A percentile compares a stretch with the other conserved stretches of the same genome.
Evolutionary conservation across 306 rosid species (phyloP).

Genomic region (Nissolia schottii): DNA sequence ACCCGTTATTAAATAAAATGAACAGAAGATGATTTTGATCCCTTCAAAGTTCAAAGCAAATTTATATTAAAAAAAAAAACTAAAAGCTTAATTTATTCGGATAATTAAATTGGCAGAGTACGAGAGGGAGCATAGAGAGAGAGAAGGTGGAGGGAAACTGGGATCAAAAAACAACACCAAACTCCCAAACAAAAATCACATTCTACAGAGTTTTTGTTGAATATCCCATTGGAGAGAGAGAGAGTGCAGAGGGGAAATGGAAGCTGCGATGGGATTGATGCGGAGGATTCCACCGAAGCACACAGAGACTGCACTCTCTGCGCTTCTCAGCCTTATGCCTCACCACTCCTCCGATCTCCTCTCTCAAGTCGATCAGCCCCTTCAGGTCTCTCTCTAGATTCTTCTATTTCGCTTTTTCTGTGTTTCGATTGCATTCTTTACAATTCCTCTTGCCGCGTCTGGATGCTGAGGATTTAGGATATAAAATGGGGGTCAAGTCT

Average conservation of each 20-base stretch:
- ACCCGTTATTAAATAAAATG: no score
- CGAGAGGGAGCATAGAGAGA: neutral
- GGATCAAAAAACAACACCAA: slow-evolving; percentile 35
- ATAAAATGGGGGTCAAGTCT: neutral
- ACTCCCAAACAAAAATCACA: neutral
- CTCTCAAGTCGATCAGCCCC: slow-evolving; percentile 97
- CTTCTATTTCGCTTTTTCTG: neutral
- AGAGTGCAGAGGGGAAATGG: slow-evolving; percentile 46
- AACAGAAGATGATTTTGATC: no score
- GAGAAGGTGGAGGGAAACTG: slow-evolving; percentile 44
- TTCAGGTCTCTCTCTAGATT: slow-evolving; percentile 61
- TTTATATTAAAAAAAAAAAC: no score
- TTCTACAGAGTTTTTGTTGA: neutral
- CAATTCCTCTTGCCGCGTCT: neutral
- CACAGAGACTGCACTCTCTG: slow-evolving; percentile 87
- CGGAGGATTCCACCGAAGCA: slow-evolving; percentile 86
- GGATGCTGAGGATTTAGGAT: neutral
- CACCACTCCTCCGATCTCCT: slow-evolving; percentile 93
- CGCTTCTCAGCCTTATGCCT: slow-evolving; percentile 87
- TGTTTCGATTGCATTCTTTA: neutral
- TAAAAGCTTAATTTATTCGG: no score
- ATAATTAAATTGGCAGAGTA: no score
- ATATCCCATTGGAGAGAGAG: neutral
- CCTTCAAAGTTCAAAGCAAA: no score
- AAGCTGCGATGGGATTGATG: slow-evolving; percentile 98